Evolutionary conservation across 257 asterid species (phyloP).

Genomic region (Penstemon barbatus): DNA sequence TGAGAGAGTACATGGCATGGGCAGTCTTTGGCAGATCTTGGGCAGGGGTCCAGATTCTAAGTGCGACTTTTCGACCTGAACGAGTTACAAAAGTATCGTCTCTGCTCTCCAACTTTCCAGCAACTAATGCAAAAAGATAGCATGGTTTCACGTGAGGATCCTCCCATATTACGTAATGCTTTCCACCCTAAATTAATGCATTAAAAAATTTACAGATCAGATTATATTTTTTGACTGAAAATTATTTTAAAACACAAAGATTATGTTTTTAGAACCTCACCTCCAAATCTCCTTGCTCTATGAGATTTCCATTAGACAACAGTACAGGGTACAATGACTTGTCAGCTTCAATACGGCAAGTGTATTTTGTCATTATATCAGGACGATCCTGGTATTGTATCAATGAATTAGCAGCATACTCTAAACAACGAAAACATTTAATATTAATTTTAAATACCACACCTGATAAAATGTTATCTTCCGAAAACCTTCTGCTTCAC

Average conservation of each 20-base stretch:
- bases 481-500: slow-evolving; percentile 97
- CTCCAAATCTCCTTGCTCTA: slow-evolving; percentile 87
- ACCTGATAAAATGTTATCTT: slow-evolving; percentile 96
- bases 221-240: neutral
- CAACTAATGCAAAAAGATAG: slow-evolving; percentile 96
- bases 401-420: slow-evolving; percentile 29
- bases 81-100: slow-evolving; percentile 80
- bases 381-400: slow-evolving; percentile 78
- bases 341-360: slow-evolving; percentile 89
- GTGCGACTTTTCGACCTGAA: slow-evolving; percentile 79
- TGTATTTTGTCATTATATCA: slow-evolving; percentile 92
- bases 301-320: slow-evolving; percentile 84
- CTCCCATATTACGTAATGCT: slow-evolving; percentile 80
- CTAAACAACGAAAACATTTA: slow-evolving; percentile 1
- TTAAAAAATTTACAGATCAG: slow-evolving; percentile 13
- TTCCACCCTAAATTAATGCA: slow-evolving; percentile 59
- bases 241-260: slow-evolving; percentile 1
- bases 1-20: slow-evolving; percentile 95
- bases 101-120: slow-evolving; percentile 87
- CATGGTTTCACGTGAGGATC: slow-evolving; percentile 95
- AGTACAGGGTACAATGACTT: slow-evolving; percentile 86
- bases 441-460: slow-evolving; percentile 2
- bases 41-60: slow-evolving; percentile 90
- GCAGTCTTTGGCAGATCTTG: slow-evolving; percentile 88
- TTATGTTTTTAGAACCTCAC: slow-evolving; percentile 30